phyloP scores from a whole-genome alignment of 768 basidiomycete genomes.

The Chalciporus pseudorubinellus region DNA sequence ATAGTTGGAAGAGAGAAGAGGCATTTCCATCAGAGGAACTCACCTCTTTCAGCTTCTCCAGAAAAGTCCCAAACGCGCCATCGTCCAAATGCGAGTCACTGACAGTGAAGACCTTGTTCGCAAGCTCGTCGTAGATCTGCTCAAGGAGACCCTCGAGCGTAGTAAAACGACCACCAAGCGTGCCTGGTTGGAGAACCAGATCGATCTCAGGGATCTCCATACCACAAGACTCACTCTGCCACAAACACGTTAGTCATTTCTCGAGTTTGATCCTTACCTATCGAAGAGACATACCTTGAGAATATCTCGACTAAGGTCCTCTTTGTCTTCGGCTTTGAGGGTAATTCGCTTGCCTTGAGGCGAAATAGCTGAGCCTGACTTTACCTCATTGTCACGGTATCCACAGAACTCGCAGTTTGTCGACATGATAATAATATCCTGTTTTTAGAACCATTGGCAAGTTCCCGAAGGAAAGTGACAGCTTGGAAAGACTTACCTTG shows the following conservation, averaged over 20 bases:
- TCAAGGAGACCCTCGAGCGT: constrained; percentile 93
- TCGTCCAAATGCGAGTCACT: constrained; percentile 57
- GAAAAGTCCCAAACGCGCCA: constrained; percentile 69
- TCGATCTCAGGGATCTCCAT: constrained; percentile 93
- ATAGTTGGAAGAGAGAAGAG: no score
- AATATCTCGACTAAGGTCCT: constrained; percentile 91
- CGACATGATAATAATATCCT: constrained; percentile 98
- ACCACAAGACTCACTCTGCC: constrained; percentile 89
- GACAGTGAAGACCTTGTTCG: constrained; percentile 75
- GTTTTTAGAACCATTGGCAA: neutral
- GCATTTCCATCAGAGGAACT: constrained; percentile 15
- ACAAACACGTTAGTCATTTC: neutral
- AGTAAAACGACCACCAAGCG: constrained; percentile 95
- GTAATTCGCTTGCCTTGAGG: constrained; percentile 83
- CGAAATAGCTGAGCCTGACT: constrained; percentile 89
- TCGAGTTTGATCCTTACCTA: neutral
- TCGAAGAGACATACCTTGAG: constrained; percentile 68
- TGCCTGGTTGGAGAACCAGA: constrained; percentile 86
- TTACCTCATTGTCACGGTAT: constrained; percentile 97
- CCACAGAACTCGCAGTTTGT: constrained; percentile 95
- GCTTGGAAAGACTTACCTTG: constrained; percentile 57
- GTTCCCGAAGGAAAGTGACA: neutral
- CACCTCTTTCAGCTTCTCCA: constrained; percentile 71
- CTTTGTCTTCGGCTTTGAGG: constrained; percentile 86
- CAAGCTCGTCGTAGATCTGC: constrained; percentile 93